Evolutionary conservation across 1,139 yeast genomes (phyloP), one percentile per base, ranked within the genome.

Genomic region (Kurtzmaniella quercitrusa): DNA sequence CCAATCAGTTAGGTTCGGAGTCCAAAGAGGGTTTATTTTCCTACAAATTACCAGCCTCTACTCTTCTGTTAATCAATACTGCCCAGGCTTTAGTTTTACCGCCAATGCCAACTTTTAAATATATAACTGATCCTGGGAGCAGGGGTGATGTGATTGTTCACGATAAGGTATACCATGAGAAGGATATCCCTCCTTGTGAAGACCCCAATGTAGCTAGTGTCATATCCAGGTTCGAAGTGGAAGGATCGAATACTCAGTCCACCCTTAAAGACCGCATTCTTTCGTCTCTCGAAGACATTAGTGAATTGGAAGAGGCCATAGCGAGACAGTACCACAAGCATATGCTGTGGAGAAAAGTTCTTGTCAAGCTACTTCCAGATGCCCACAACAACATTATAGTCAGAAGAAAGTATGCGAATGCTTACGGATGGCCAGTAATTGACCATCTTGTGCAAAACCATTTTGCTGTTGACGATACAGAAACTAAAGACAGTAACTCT

Each of bases 331-430:
- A 95, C 83, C 98, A 94, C 60, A 75, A 78, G 46, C 81, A 78
- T 7, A 79, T 90, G 88, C 65, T 78, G 3, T 93, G 99, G 99
- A 72, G 98, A 39, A 93, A 93, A 62, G 96, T 94, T 1, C 64
- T 94, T 25, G 97, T 91, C 1, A 79, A 81, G 41, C 66, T 94
- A 46, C 81, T 82, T 49, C 96, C 97, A 0, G 99, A 93, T 63
- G 96, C 99, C 0, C 99, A 93, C 58, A 93, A 93, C 58, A 94
- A 91, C 56, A 91, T 93, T 41, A 74, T 88, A 29, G 98, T 93
- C 1, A 69, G 99, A 50, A 72, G 99, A 54, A 68, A 91, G 48
- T 93, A 88, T 68, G 83, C 95, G 10, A 93, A 93, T 66, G 95
- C 97, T 0, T 90, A 85, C 64, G 99, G 99, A 1, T 91, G 98